Evolutionary conservation across 768 basidiomycete species (phyloP).

Genomic region (Leccinum obscurum): DNA sequence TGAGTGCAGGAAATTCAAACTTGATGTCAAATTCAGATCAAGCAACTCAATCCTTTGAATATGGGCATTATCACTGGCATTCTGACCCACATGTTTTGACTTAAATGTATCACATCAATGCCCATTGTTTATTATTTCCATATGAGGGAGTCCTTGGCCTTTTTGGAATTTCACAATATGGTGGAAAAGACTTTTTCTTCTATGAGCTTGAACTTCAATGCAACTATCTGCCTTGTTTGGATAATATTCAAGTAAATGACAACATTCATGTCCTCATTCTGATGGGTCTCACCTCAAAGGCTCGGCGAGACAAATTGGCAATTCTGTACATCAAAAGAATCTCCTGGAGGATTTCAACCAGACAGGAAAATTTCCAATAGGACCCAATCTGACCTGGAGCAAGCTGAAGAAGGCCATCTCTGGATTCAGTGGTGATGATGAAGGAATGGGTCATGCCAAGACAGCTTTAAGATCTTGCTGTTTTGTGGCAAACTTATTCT

Average conservation of each 20-base stretch:
- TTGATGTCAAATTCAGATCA: background rate
- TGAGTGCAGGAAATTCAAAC: background rate
- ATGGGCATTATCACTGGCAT: constrained; percentile 10
- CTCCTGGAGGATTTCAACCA: too few species aligned
- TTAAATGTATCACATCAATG: background rate
- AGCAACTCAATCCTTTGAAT: constrained; percentile 4
- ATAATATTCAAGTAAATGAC: too few species aligned
- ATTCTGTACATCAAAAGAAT: too few species aligned
- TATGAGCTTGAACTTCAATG: background rate
- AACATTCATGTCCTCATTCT: too few species aligned
- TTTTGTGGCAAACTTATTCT: background rate
- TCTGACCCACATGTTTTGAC: background rate
- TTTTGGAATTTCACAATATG: background rate
- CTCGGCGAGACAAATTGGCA: too few species aligned
- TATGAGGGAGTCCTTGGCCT: background rate
- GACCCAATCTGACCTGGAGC: too few species aligned
- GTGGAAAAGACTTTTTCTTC: background rate
- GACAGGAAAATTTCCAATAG: too few species aligned
- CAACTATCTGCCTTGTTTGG: too few species aligned
- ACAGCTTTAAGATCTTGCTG: background rate
- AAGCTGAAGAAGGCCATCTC: too few species aligned
- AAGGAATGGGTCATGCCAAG: background rate
- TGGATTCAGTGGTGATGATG: too few species aligned
- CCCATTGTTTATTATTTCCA: background rate
- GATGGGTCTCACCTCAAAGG: too few species aligned